These are phyloP conservation scores for Spatholobus suberectus DNA, from an alignment of 306 rosid species.

Conservation along the genomic window DNA sequence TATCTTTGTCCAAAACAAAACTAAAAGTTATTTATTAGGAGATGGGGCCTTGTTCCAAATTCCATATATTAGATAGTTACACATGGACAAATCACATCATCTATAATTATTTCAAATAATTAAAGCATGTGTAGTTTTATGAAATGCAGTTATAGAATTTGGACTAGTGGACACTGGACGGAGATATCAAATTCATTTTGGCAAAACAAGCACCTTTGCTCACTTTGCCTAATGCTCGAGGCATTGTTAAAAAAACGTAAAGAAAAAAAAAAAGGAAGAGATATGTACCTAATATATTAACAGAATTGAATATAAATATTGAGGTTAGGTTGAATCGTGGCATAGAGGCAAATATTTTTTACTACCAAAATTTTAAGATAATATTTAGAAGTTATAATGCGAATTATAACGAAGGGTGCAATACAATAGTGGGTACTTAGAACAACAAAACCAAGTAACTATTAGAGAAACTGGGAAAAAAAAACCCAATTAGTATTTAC, in stretches of 20 bases:
- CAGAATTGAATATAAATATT: background rate
- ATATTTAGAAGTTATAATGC: background rate
- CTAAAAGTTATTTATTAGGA: background rate
- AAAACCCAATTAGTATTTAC: too few relatives aligned
- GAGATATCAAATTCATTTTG: background rate
- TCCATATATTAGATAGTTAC: background rate
- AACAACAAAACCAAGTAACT: background rate
- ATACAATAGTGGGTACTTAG: background rate
- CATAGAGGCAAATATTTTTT: background rate
- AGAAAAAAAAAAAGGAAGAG: background rate
- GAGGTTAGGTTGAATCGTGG: background rate
- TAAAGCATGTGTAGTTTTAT: constrained; percentile 8
- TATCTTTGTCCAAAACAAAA: background rate
- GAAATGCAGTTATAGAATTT: background rate
- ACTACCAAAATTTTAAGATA: background rate
- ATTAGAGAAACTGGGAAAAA: background rate
- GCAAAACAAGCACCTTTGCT: background rate
- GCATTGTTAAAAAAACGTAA: background rate
- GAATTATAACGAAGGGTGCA: background rate
- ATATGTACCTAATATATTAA: background rate
- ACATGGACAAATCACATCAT: background rate
- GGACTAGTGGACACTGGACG: background rate
- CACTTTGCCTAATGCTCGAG: background rate
- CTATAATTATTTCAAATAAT: constrained; percentile 20
- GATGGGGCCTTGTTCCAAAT: background rate